Percentiles rank a stretch among this genome's conserved stretches.
phyloP scores from a whole-genome alignment of 2,329 filamentous ascomycete species.

The Phialocephala sp. region DNA sequence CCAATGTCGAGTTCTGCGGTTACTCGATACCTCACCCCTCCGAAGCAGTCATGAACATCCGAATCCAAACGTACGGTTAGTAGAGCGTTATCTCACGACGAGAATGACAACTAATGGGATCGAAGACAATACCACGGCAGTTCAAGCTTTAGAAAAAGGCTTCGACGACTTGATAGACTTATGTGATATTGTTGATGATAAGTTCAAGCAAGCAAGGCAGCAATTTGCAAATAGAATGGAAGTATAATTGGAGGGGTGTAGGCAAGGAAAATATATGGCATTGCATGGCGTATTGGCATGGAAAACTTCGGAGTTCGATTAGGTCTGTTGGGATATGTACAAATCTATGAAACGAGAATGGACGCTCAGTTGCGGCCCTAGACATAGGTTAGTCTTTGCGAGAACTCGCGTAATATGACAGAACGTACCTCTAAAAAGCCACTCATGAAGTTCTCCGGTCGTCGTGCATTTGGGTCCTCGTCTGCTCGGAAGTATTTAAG shows the following conservation, averaged over 20 bases:
- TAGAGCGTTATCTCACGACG: conserved; percentile 21
- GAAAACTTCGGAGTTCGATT: conserved; percentile 33
- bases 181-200: conserved; percentile 91
- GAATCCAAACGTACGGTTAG: conserved; percentile 96
- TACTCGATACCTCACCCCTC: conserved; percentile 98
- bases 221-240: conserved; percentile 49
- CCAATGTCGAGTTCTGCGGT: conserved; percentile 96
- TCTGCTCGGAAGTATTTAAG: conserved; percentile 97
- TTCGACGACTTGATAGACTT: conserved; percentile 87
- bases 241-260: conserved; percentile 12
- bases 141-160: conserved; percentile 88
- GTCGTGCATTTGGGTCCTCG: conserved; percentile 73
- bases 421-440: conserved; percentile 82
- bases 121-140: conserved; percentile 79
- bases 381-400: conserved; percentile 27
- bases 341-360: conserved; percentile 36
- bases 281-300: conserved; percentile 39
- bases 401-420: neutral
- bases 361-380: conserved; percentile 43
- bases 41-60: conserved; percentile 93
- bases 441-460: conserved; percentile 90
- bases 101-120: conserved; percentile 24
- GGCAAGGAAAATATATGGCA: conserved; percentile 26
- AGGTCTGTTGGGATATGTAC: conserved; percentile 43
- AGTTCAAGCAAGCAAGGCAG: conserved; percentile 75